phyloP scores from a whole-genome alignment of 139 green algal species.

The Tetradesmus obliquus region DNA sequence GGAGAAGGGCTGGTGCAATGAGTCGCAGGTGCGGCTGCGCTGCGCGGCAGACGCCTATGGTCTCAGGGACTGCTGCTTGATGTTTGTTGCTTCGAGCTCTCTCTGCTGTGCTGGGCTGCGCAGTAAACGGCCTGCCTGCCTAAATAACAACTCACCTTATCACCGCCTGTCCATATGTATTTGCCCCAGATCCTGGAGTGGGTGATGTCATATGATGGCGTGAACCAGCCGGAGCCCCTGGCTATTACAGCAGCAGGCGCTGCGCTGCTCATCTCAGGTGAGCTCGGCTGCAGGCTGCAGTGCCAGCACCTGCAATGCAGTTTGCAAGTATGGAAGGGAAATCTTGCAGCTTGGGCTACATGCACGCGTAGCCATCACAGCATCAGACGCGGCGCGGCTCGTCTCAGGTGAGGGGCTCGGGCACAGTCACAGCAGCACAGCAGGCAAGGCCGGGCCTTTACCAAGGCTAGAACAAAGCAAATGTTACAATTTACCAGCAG shows the following conservation, averaged over 20 bases:
- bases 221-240: slow-evolving; percentile 87
- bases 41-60: neutral
- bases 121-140: neutral
- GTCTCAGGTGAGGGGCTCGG: too few species aligned
- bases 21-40: slow-evolving; percentile 84
- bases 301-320: neutral
- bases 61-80: neutral
- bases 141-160: too few species aligned
- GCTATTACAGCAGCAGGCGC: slow-evolving; percentile 94
- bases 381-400: too few species aligned
- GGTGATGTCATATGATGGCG: slow-evolving; percentile 91
- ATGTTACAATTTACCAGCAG: too few species aligned
- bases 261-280: slow-evolving; percentile 86
- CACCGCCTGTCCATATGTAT: neutral
- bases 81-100: neutral
- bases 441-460: neutral
- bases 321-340: too few species aligned
- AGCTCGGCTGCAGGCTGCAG: neutral
- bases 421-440: neutral
- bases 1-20: slow-evolving; percentile 84
- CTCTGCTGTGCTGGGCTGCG: neutral
- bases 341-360: too few species aligned
- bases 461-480: too few species aligned
- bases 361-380: too few species aligned
- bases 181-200: slow-evolving; percentile 77